Evolutionary conservation across 768 basidiomycete genomes (phyloP), one percentile per base, ranked within the genome.

Genomic region (Tricholoma terreum): DNA sequence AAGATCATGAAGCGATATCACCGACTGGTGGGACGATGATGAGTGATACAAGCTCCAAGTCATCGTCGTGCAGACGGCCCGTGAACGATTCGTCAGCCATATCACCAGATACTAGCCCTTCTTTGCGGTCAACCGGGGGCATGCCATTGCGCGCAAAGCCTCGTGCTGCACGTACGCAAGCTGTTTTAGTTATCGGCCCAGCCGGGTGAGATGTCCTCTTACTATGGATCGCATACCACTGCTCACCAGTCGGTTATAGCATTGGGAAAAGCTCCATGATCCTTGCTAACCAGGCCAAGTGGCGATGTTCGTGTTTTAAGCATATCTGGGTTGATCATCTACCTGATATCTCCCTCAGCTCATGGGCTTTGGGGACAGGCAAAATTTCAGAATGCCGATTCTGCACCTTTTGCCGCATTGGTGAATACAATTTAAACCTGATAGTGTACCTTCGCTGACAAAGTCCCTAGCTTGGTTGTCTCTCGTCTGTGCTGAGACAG

Each of bases 311-410:
- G 77, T 59, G 11, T 11, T 11, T 19, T 24, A 4, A 30, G 30
- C 46, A 4, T n/a, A 14, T 5, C 9, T 3, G 1, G 14, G 14
- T 14, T 54, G 15, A n/a, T 22, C n/a, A 17, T 45, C 2, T 22
- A 11, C 52, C 27, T 61, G 50, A 34, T 58, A 11, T 6, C 24
- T 58, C 31, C 43, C 27, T 50, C 50, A 84, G 82, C 80, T 19
- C 86, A 87, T 61, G 87, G 87, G 4, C 76, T 89, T 5, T 90
- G 87, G 87, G 87, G 87, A 12, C 86, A 89, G 60, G 86, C 87
- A 6, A 89, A 88, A 69, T 89, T 89, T 59, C 83, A 86, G 61
- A 80, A 74, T 50, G 75, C 78, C 6, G 83, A 86, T 54, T 81
- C 85, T 2, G 84, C 86, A 3, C 89, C 89, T 14, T 90, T 89